Evolutionary conservation across 139 green algal genomes (phyloP), one percentile per base, ranked within the genome.

Genomic region (Gonium pectorale): DNA sequence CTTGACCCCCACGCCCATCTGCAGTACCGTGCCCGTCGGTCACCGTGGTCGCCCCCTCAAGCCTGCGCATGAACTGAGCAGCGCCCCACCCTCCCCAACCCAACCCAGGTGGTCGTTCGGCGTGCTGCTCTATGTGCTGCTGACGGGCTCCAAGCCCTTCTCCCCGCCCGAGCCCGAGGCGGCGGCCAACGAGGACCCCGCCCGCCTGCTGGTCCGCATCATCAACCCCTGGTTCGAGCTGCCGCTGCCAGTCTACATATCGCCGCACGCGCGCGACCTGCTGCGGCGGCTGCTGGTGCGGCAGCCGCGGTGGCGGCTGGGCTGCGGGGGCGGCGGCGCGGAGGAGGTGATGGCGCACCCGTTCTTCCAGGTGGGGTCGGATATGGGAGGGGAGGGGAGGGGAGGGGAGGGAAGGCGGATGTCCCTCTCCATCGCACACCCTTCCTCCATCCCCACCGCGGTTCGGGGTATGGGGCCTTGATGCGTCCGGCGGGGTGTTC

Each of bases 141-240:
- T 83, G 43, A 83, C 77, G 7, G 77, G 77, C 59, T 52, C 17
- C 62, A 83, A 83, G 77, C 77, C 77, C 27, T 83, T 83, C 63
- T 64, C 43, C 44, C 44, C 60, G 9, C 77, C 77, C 27, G 77
- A 83, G 77, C 62, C 60, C 17, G 77, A 83, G 77, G 77, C 73
- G 77, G 77, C 77, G 77, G 77, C 54, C 37, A 38, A 38, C 11
- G 77, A 83, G 77, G 60, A 83, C 60, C n/a, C 62, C 6, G 35
- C 43, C 3, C 43, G 43, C n/a, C 11, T 83, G 77, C 77, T 83
- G 31, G 60, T 71, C n/a, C 75, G 75, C 75, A 82, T 82, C 21
- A 71, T 82, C 41, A 71, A 82, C 75, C 75, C 75, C 27, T 46
- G 75, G 43, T 73, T 54, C 63, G 77, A 83, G 77, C 21, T 51